phyloP scores from a whole-genome alignment of 2,329 filamentous ascomycete genomes.

The Aschersonia sp. region DNA sequence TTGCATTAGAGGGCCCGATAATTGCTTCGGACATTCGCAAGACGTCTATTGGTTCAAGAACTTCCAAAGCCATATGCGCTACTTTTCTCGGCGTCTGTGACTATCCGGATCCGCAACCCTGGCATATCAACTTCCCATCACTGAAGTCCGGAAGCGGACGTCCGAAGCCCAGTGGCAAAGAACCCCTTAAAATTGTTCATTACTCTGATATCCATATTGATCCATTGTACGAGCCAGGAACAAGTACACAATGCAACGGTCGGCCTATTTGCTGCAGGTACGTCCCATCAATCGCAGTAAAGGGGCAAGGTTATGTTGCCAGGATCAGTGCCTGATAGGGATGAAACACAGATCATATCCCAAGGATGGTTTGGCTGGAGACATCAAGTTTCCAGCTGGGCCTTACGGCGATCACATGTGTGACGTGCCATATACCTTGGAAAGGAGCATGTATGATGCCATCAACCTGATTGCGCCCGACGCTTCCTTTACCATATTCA shows the following conservation, averaged over 20 bases:
- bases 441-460: slow-evolving; percentile 38
- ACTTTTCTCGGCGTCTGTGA: slow-evolving; percentile 38
- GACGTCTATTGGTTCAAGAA: slow-evolving; percentile 31
- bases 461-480: slow-evolving; percentile 29
- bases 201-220: slow-evolving; percentile 46
- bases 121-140: slow-evolving; percentile 28
- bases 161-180: slow-evolving; percentile 24
- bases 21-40: slow-evolving; percentile 32
- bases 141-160: slow-evolving; percentile 21
- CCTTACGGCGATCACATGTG: slow-evolving; percentile 36
- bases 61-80: slow-evolving; percentile 35
- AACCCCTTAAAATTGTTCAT: slow-evolving; percentile 38
- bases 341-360: slow-evolving; percentile 33
- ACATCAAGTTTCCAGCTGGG: slow-evolving; percentile 30
- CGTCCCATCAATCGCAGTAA: slow-evolving; percentile 3
- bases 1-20: slow-evolving; percentile 37
- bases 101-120: slow-evolving; percentile 28
- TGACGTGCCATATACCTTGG: slow-evolving; percentile 32
- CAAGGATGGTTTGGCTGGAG: slow-evolving; percentile 26
- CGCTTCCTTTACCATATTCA: slow-evolving; percentile 39
- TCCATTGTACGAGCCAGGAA: slow-evolving; percentile 34
- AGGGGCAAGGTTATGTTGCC: not conserved
- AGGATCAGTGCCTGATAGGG: not conserved
- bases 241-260: slow-evolving; percentile 39
- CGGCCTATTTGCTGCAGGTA: slow-evolving; percentile 42